Evolutionary conservation across 805 yeast species (phyloP).

Genomic region (Ascoidea asiatica): DNA sequence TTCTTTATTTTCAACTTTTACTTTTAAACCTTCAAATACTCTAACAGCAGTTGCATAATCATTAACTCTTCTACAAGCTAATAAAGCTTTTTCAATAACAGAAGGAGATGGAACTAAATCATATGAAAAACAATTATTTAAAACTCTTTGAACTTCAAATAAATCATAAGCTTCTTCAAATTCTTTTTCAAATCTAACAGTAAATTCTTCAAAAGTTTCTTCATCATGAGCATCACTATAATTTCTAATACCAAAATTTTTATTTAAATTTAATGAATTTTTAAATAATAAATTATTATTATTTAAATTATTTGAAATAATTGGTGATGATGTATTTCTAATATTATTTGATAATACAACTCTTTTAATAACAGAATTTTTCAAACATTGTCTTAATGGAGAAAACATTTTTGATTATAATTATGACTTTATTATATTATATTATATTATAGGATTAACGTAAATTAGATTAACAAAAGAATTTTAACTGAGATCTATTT

Average conservation of each 20-base stretch:
- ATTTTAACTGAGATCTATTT: no score
- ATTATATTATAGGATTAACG: no score
- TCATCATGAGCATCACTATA: slow-evolving; percentile 76
- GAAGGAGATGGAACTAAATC: slow-evolving; percentile 98
- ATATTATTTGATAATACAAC: slow-evolving; percentile 8
- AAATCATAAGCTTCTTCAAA: slow-evolving; percentile 87
- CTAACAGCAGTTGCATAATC: slow-evolving; percentile 98
- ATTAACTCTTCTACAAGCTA: slow-evolving; percentile 97
- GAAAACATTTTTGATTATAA: neutral
- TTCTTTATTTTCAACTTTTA: slow-evolving; percentile 87
- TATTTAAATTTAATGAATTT: no score
- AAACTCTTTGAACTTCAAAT: slow-evolving; percentile 80
- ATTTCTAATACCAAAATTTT: slow-evolving; percentile 43
- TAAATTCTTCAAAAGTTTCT: slow-evolving; percentile 92
- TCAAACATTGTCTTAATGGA: slow-evolving; percentile 4
- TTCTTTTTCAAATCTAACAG: slow-evolving; percentile 85
- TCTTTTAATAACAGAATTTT: slow-evolving; percentile 13
- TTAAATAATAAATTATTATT: neutral
- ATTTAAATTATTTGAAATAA: neutral
- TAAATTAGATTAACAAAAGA: no score
- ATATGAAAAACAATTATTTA: slow-evolving; percentile 96
- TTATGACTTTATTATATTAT: no score
- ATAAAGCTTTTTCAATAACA: slow-evolving; percentile 87
- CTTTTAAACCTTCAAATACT: slow-evolving; percentile 93
- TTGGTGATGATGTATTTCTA: no score